These are phyloP conservation scores for Claviceps cyperi DNA, from an alignment of 2,329 filamentous ascomycete genomes.

Conservation along the genomic window DNA sequence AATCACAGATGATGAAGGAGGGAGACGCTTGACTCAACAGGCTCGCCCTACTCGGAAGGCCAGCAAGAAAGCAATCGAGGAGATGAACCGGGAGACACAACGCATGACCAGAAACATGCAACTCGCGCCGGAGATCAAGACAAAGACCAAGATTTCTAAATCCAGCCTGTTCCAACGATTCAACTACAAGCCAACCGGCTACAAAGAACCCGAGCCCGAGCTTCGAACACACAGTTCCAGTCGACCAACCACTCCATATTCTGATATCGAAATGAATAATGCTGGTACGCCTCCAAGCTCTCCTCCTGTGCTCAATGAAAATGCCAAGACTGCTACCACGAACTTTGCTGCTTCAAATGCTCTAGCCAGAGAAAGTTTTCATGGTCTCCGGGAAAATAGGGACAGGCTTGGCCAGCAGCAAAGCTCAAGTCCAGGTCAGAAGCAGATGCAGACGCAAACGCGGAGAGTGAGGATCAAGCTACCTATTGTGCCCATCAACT, in stretches of 20 bases:
- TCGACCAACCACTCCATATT: constrained; percentile 33
- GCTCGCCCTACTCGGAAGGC: constrained; percentile 65
- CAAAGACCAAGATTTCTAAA: constrained; percentile 81
- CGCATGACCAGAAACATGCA: constrained; percentile 82
- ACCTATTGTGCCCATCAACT: constrained; percentile 24
- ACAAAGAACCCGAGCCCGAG: neutral
- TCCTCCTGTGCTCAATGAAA: constrained; percentile 25
- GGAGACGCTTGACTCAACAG: constrained; percentile 52
- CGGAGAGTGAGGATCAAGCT: constrained; percentile 38
- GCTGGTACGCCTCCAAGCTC: constrained; percentile 61
- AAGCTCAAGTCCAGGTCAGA: constrained; percentile 22
- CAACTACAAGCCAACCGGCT: constrained; percentile 46
- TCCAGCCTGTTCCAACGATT: constrained; percentile 72
- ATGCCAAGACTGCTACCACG: constrained; percentile 11
- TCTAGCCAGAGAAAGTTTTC: neutral
- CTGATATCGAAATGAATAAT: constrained; percentile 36
- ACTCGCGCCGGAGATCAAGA: constrained; percentile 75
- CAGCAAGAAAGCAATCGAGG: constrained; percentile 85
- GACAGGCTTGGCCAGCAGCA: constrained; percentile 45
- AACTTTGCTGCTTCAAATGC: neutral
- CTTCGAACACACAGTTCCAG: constrained; percentile 36
- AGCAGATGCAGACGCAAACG: constrained; percentile 21
- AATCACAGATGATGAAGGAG: constrained; percentile 47
- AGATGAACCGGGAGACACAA: constrained; percentile 92
- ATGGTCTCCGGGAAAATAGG: constrained; percentile 10